Base-by-base conservation (phyloP, 1,139 yeast genomes). In the Zygoascus meyerae region DNA sequence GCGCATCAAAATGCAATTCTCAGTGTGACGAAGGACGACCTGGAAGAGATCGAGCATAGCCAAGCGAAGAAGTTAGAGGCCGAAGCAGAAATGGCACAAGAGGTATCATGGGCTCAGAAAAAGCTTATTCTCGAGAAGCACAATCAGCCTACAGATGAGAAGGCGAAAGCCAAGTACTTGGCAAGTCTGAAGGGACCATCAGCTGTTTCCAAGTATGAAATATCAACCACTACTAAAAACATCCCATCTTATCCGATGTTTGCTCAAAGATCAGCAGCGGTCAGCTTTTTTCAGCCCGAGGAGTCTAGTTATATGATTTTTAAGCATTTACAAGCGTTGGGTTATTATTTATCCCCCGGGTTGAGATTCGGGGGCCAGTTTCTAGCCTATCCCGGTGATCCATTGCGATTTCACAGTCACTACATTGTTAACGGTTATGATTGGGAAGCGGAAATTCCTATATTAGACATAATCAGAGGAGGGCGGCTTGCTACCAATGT, bases 381-480 rank as follows among this genome's bases (percentile, higher is more conserved):
- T 58, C 77, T 92, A 45, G 89, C 92, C 1, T 92, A 92, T 57
- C 97, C 97, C 0, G 97, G 97, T 0, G 98, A 92, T 61, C 95
- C 97, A 2, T 68, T 92, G 49, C 67, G 95, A 44, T 92, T 79
- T 60, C 98, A 92, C 64, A 85, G 97, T 1, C 96, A 90, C 63
- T 74, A 82, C 52, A 81, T 86, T 6, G 85, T 86, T 1, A 78
- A 79, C 46, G 74, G 81, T 1, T 60, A 70, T 2, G 75, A 71
- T 29, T 72, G 73, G 52, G 69, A 74, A 34, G 77, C 78, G 52
- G 72, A 75, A 56, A 69, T 85, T 45, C 73, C 73, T 4, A 54
- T 82, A 32, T 58, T 75, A 48, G 81, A 79, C 47, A 49, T 58
- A 29, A 79, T 87, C 0, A 81, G 83, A 21, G 89, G 95, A 18